Evolutionary conservation across 768 basidiomycete species (phyloP), one percentile per base, ranked within the genome.

Genomic region (Lepiota venenata): DNA sequence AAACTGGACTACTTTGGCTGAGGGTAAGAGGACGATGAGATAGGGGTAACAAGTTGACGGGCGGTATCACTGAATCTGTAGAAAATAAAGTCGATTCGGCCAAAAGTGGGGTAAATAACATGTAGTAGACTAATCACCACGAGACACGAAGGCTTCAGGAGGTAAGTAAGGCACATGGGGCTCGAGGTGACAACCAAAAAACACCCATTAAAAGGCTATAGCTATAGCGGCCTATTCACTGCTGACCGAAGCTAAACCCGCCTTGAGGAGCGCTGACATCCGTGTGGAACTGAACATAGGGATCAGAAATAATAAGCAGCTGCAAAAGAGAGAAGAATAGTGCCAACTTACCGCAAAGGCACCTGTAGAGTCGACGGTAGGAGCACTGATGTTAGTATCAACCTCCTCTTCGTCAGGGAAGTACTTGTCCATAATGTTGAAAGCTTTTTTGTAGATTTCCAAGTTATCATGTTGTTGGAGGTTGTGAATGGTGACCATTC

Each of bases 401-500:
- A 91, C 80, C 45, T 95, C 96, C 67, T 98, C 96, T 65, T 98
- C 96, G 59, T 95, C 93, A 32, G 94, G 93, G 88, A 96, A 97
- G 77, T 96, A 97, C 67, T 95, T 95, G 75, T 93, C 89, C 89
- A 92, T 92, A 65, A 93, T 97, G 71, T 93, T 93, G 80, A 94
- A 99, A 39, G 95, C 96, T 77, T 99, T 98, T 83, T 98, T 98
- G 77, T 99, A 99, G 64, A 99, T 98, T 63, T 98, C 96, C 72
- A 98, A 73, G 74, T 99, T 99, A 76, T 99, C 96, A 71, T 98
- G 97, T 71, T 96, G 94, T 74, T 99, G 97, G 51, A 98, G 84
- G 71, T 98, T 95, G 79, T 99, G 96, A 69, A 99, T 98, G 16
- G 93, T 91, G 61, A 93, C 83, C 97, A 99, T 98, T 50, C 97